Base-by-base conservation (phyloP, 2,329 filamentous ascomycete genomes). In the Aspergillus clavatus region DNA sequence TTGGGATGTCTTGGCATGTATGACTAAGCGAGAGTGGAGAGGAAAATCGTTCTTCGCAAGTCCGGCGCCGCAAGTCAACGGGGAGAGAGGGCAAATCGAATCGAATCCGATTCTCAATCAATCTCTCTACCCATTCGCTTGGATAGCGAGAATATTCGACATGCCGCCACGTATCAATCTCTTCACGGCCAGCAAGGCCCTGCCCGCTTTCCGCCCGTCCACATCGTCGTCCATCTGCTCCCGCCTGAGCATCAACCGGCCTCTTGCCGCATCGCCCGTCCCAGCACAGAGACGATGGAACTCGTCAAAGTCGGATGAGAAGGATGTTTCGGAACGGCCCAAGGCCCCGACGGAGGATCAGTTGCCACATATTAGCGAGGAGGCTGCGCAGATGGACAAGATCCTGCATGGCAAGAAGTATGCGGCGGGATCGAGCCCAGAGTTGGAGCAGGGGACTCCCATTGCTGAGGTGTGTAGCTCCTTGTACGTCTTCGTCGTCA, bases 371-470 rank as follows among this genome's bases (percentile, higher is more conserved):
- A 79, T 84, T 23, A 83, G 77, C 51, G 80, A 86, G 60, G 82
- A 87, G 63, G 81, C 82, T 24, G 77, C 77, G 29, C 76, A 79
- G 54, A 75, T 78, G 52, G 76, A 75, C 21, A 73, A 79, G 57
- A 77, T 80, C 21, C 79, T 73, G 57, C 79, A 81, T 43, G 63
- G 68, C 50, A 61, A 59, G 43, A 68, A 62, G 42, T 64, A 67
- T 45, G 60, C 55, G 43, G 65, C 74, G 44, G 73, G 77, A 21
- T 57, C 65, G 11, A 56, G 55, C 21, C 83, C 82, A 16, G 82
- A 86, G 58, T 58, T 85, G 27, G 74, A 78, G 39, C 80, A 84
- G 60, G 82, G 82, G 12, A 82, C 82, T 40, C 81, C 82, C 6
- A 75, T 86, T 52, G 75, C 81, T 62, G 82, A 86, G 69, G 83